Evolutionary conservation across 768 basidiomycete species (phyloP).

Genomic region (Pulveroboletus sp.): DNA sequence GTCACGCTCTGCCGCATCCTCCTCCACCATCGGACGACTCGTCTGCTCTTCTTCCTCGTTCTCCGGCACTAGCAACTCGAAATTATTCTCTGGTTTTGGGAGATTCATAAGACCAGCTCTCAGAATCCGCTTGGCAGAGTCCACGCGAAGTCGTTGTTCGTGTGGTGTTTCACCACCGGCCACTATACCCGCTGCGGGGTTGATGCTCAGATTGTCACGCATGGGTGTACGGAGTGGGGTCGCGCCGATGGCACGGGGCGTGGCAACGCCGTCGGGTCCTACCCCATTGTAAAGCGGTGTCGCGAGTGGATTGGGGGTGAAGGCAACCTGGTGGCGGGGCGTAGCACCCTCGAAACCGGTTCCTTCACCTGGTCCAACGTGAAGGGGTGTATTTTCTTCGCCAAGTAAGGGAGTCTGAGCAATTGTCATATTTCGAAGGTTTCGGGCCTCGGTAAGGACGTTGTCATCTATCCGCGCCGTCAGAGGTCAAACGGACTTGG

Average conservation of each 20-base stretch:
- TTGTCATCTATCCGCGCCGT: slow-evolving; percentile 69
- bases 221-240: slow-evolving; percentile 94
- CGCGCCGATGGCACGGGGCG: slow-evolving; percentile 52
- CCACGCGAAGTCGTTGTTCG: slow-evolving; percentile 58
- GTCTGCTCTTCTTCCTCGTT: slow-evolving; percentile 57
- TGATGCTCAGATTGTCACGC: slow-evolving; percentile 89
- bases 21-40: slow-evolving; percentile 38
- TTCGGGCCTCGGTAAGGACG: slow-evolving; percentile 90
- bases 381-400: slow-evolving; percentile 95
- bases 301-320: slow-evolving; percentile 94
- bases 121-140: slow-evolving; percentile 69
- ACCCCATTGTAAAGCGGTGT: slow-evolving; percentile 66
- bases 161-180: slow-evolving; percentile 66
- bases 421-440: slow-evolving; percentile 89
- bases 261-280: slow-evolving; percentile 41
- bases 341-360: slow-evolving; percentile 96
- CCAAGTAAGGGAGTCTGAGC: slow-evolving; percentile 93
- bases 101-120: slow-evolving; percentile 77
- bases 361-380: slow-evolving; percentile 63
- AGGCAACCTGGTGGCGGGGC: slow-evolving; percentile 83
- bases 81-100: slow-evolving; percentile 95
- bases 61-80: slow-evolving; percentile 89
- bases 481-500: slow-evolving; percentile 8
- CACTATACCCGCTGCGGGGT: slow-evolving; percentile 58
- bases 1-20: slow-evolving; percentile 93